Conservation (phyloP, 2,329 filamentous ascomycete species). For the Phaeosphaeriaceae sp. region DNA sequence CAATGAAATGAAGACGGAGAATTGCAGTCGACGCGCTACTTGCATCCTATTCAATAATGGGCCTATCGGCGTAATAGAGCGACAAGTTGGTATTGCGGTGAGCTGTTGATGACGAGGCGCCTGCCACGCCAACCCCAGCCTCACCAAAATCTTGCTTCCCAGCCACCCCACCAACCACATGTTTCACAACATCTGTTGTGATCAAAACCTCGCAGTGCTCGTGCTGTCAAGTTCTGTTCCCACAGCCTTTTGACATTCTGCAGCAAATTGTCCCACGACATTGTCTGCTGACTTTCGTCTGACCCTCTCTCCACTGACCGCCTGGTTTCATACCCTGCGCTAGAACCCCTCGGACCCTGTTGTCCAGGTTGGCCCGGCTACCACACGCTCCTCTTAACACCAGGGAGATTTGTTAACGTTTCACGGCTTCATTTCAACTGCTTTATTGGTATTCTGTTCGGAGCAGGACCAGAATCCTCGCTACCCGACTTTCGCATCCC, state of each 20-base stretch:
- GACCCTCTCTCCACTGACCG: slow-evolving; percentile 6
- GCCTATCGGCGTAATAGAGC: not conserved
- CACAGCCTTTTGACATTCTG: slow-evolving; percentile 9
- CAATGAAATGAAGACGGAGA: too few species aligned
- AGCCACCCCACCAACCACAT: slow-evolving; percentile 26
- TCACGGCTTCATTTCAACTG: slow-evolving; percentile 18
- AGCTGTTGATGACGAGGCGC: slow-evolving; percentile 22
- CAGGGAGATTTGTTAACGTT: slow-evolving; percentile 9
- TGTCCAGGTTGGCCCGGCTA: slow-evolving; percentile 4
- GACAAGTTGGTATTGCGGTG: slow-evolving; percentile 33
- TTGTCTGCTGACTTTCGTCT: slow-evolving; percentile 10
- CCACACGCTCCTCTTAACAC: slow-evolving; percentile 1
- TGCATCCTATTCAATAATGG: not conserved
- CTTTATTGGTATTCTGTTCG: slow-evolving; percentile 22
- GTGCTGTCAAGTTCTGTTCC: slow-evolving; percentile 12
- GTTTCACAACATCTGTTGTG: slow-evolving; percentile 18
- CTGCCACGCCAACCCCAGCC: slow-evolving; percentile 21
- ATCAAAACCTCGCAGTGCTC: slow-evolving; percentile 23
- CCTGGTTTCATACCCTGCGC: not conserved
- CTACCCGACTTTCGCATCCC: slow-evolving; percentile 18
- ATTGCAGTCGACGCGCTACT: not conserved
- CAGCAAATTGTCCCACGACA: slow-evolving; percentile 21
- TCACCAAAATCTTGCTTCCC: slow-evolving; percentile 25
- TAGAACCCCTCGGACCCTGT: slow-evolving; percentile 4
- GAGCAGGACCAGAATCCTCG: slow-evolving; percentile 26